These are phyloP conservation scores for Podospora comata DNA, from an alignment of 495 filamentous ascomycete species.

Conservation along the genomic window DNA sequence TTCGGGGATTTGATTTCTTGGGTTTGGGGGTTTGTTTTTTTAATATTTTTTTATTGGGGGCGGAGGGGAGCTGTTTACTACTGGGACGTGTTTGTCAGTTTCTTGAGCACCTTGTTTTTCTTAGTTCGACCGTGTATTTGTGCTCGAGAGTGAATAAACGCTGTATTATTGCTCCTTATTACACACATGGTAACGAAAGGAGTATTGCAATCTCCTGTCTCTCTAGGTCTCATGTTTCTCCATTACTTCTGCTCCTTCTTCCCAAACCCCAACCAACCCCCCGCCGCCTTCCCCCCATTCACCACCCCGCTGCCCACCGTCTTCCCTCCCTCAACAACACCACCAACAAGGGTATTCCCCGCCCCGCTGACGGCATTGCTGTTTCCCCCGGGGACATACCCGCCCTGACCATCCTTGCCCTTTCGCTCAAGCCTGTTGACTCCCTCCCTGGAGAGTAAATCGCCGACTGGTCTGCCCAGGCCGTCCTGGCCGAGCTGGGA, in stretches of 20 bases:
- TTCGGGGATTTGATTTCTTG: constrained; percentile 23
- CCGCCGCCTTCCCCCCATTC: constrained; percentile 2
- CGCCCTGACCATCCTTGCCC: constrained; percentile 59
- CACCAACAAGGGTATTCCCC: neutral
- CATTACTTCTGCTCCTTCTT: neutral
- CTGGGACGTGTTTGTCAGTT: no score
- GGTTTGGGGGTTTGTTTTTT: neutral
- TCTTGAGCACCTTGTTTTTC: no score
- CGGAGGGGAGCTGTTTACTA: no score
- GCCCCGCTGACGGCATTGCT: neutral
- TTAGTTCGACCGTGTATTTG: no score
- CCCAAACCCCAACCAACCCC: constrained; percentile 10
- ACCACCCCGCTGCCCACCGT: neutral
- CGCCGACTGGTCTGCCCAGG: constrained; percentile 57
- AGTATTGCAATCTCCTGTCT: neutral
- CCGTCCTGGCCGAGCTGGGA: constrained; percentile 64
- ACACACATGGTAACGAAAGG: neutral
- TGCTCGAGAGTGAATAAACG: neutral
- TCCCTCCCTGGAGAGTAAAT: constrained; percentile 59
- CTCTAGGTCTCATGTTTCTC: neutral
- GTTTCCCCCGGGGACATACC: constrained; percentile 35
- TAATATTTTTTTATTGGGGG: neutral
- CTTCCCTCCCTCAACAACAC: neutral
- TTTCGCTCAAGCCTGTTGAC: constrained; percentile 60
- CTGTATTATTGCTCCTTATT: neutral